phyloP scores from a whole-genome alignment of 345 rosid genomes.

The Hibiscus syriacus region DNA sequence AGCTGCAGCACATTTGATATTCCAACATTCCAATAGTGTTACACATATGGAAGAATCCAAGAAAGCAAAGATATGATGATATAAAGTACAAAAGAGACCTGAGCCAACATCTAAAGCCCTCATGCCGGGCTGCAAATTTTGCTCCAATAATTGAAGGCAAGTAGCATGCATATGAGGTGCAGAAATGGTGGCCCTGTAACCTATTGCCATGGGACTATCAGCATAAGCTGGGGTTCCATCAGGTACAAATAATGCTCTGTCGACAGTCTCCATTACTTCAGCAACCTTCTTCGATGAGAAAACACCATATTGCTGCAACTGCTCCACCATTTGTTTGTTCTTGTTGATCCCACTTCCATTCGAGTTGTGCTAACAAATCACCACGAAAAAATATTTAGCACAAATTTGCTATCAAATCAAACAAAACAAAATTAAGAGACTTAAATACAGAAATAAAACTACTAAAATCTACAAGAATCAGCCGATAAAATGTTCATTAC shows the following conservation, averaged over 20 bases:
- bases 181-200: slow-evolving; percentile 94
- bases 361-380: slow-evolving; percentile 35
- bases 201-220: slow-evolving; percentile 82
- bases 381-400: slow-evolving; percentile 8
- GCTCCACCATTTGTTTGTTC: slow-evolving; percentile 66
- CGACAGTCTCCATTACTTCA: slow-evolving; percentile 81
- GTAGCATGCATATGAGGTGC: slow-evolving; percentile 99
- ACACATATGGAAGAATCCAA: not conserved
- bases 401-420: not conserved
- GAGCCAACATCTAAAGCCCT: slow-evolving; percentile 93
- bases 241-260: slow-evolving; percentile 79
- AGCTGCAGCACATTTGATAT: not conserved
- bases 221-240: slow-evolving; percentile 61
- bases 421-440: not conserved
- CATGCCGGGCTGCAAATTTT: slow-evolving; percentile 85
- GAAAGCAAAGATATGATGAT: not conserved
- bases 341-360: slow-evolving; percentile 39
- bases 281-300: slow-evolving; percentile 57
- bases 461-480: not conserved
- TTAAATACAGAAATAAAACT: not conserved
- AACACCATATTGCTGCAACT: slow-evolving; percentile 55
- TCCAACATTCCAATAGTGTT: not conserved
- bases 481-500: not conserved
- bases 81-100: slow-evolving; percentile 35
- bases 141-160: slow-evolving; percentile 77